Evolutionary conservation across 306 rosid species (phyloP).

Genomic region (Benincasa hispida): DNA sequence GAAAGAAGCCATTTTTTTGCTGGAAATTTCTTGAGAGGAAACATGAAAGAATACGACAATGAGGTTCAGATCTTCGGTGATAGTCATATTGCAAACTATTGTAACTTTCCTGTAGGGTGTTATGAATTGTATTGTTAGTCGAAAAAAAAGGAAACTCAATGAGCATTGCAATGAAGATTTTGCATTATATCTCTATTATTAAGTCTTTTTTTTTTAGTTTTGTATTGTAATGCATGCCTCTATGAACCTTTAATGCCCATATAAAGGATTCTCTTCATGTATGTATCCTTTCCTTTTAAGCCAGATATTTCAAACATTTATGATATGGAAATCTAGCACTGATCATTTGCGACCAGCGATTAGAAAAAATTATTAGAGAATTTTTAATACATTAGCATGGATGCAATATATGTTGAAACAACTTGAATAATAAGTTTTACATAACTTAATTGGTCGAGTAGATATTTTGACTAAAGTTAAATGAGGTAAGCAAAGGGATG

Average conservation of each 20-base stretch:
- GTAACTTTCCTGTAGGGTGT: not conserved
- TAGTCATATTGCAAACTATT: not conserved
- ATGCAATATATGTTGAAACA: too few species aligned
- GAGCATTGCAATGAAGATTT: not conserved
- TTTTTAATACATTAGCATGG: too few species aligned
- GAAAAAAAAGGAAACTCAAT: not conserved
- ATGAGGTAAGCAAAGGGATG: too few species aligned
- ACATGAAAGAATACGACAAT: not conserved
- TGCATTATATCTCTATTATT: not conserved
- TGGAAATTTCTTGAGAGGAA: not conserved
- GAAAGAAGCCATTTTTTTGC: not conserved
- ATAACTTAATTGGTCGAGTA: too few species aligned
- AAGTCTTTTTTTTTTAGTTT: not conserved
- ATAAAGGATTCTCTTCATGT: not conserved
- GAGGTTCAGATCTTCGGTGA: not conserved
- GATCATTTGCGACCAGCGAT: too few species aligned
- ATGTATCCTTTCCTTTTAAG: not conserved
- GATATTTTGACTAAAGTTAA: too few species aligned
- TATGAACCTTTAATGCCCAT: not conserved
- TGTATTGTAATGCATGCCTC: not conserved
- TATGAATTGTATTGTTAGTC: not conserved
- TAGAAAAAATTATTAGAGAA: too few species aligned
- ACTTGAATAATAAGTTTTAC: too few species aligned
- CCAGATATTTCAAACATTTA: too few species aligned
- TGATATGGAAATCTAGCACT: too few species aligned